These are phyloP conservation scores for Inonotus hispidus DNA, from an alignment of 1,284 basidiomycete species.

Conservation along the genomic window DNA sequence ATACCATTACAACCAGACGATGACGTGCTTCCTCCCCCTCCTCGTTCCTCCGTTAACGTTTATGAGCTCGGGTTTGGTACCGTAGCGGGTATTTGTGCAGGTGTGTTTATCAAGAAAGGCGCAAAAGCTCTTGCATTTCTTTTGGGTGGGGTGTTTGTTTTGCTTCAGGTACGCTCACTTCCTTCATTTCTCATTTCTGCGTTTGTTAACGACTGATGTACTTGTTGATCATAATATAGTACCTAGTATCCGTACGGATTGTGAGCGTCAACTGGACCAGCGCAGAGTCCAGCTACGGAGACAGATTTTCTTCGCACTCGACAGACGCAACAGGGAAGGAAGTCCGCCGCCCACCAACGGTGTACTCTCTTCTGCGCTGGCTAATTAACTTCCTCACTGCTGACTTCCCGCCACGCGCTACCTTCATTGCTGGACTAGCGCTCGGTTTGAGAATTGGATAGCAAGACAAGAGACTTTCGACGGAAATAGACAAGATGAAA, in stretches of 20 bases:
- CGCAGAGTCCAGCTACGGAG: constrained; percentile 36
- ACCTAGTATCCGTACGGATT: constrained; percentile 64
- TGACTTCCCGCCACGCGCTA: constrained; percentile 84
- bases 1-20: background rate
- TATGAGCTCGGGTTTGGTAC: constrained; percentile 88
- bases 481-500: background rate
- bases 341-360: constrained; percentile 50
- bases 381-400: constrained; percentile 84
- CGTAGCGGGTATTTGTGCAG: constrained; percentile 82
- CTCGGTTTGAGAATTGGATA: constrained; percentile 64
- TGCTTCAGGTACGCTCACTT: constrained; percentile 66
- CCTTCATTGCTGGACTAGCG: constrained; percentile 66
- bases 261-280: constrained; percentile 77
- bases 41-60: constrained; percentile 66
- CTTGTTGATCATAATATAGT: constrained; percentile 40
- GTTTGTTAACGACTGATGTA: background rate
- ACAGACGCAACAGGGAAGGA: constrained; percentile 57
- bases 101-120: constrained; percentile 94
- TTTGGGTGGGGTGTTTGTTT: constrained; percentile 80
- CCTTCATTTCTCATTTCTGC: background rate
- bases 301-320: constrained; percentile 66
- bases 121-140: constrained; percentile 78
- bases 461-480: background rate
- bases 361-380: constrained; percentile 65
- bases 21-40: constrained; percentile 42